Conservation (phyloP, 2,329 filamentous ascomycete species). For the Sclerotinia subarctica region DNA sequence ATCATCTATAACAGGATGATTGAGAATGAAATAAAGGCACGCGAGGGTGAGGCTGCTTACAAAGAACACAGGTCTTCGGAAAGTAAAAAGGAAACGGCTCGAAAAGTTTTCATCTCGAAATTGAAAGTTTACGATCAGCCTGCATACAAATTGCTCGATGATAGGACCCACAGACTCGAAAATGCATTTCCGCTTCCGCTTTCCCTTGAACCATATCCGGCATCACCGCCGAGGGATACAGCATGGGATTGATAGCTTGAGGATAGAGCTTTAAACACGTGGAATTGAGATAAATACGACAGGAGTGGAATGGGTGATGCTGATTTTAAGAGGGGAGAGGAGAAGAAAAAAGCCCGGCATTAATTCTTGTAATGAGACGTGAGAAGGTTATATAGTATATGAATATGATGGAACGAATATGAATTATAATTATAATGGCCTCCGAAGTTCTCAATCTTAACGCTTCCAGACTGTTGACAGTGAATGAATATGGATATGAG, state of each 20-base stretch:
- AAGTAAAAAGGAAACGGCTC: slow-evolving; percentile 22
- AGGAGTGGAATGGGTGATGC: not conserved
- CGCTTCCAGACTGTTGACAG: not conserved
- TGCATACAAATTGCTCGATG: not conserved
- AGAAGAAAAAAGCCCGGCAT: not conserved
- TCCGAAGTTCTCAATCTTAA: too few species aligned
- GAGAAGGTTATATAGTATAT: not conserved
- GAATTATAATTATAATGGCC: too few species aligned
- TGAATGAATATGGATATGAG: not conserved
- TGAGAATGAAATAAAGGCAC: slow-evolving; percentile 41
- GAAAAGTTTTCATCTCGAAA: slow-evolving; percentile 18
- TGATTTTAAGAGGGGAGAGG: not conserved
- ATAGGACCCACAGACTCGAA: slow-evolving; percentile 13
- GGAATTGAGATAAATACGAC: not conserved
- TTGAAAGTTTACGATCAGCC: slow-evolving; percentile 17
- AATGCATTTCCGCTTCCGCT: slow-evolving; percentile 16
- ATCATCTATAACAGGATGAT: slow-evolving; percentile 47
- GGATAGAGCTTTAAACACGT: not conserved
- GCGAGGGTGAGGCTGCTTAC: slow-evolving; percentile 42
- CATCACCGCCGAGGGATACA: not conserved
- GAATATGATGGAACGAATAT: not conserved
- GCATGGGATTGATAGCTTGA: not conserved
- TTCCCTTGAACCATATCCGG: not conserved
- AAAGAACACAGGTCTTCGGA: slow-evolving; percentile 24
- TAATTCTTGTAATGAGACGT: not conserved